Base-by-base conservation (phyloP, 495 filamentous ascomycete species). In the Astrothelium subdiscretum region DNA sequence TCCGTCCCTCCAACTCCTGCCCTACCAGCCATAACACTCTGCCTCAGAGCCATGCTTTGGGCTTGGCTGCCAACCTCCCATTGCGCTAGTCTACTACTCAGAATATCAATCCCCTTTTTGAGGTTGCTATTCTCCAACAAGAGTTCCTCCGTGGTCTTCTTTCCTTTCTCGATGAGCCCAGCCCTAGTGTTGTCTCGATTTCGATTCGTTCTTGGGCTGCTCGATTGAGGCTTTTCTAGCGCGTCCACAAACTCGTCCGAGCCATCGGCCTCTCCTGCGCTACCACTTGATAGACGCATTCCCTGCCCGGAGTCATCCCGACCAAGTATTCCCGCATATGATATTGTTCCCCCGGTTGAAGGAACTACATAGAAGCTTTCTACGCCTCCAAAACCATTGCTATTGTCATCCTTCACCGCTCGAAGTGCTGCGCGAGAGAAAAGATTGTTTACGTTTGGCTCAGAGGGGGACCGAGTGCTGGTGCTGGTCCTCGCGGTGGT, bases 321-420 rank as follows among this genome's bases (percentile, higher is more conserved):
- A 60, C 87, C 81, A 2, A 84, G 86, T 31, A 98, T 95, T 51
- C 84, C 87, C 3, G 94, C 92, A 70, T 97, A 98, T 0, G 89
- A 88, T 44, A 89, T 83, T 0, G 91, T 96, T 62, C 90, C 89
- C 31, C 94, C 94, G 4, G 89, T 88, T 0, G 88, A 86, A 10
- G 92, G 94, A 0, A 98, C 94, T 1, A 98, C 89, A 70, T 97
- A 97, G 77, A 97, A 98, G 31, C 87, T 91, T 70, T 97, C 91
- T 38, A 84, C 83, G 29, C 77, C 76, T 8, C 75, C 78, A 22
- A 85, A 74, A 29, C 75, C 74, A 26, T 73, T 67, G 15, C 72
- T 68, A 35, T 59, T 63, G 13, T 76, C 70, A 13, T 80, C 77
- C 51, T 85, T 84, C 54, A 87, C 76, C 12, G 90, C 89, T 31